These are phyloP conservation scores for Blastobotrys raffinosifermentans DNA, from an alignment of 1,139 yeast genomes.

Conservation along the genomic window DNA sequence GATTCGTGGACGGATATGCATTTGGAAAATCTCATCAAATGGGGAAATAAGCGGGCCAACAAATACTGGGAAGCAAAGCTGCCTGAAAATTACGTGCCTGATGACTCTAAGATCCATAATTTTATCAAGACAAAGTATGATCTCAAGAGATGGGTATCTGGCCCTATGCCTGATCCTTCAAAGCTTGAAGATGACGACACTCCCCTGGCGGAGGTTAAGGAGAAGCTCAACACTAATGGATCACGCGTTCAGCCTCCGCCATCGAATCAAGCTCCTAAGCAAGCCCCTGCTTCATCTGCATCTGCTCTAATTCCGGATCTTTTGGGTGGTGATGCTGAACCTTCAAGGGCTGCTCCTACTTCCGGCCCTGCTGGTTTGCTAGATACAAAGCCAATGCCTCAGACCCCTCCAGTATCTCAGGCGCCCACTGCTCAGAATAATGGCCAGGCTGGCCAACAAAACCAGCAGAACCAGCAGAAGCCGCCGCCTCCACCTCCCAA, in stretches of 20 bases:
- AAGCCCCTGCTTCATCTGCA: conserved; percentile 14
- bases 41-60: conserved; percentile 85
- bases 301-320: conserved; percentile 16
- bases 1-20: conserved; percentile 98
- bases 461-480: conserved; percentile 4
- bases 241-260: conserved; percentile 14
- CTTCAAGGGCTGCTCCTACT: conserved; percentile 8
- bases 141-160: conserved; percentile 72
- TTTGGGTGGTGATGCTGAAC: conserved; percentile 11
- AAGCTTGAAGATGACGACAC: conserved; percentile 28
- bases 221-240: conserved; percentile 13
- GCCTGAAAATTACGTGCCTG: conserved; percentile 68
- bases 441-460: no score
- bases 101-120: conserved; percentile 78
- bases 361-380: conserved; percentile 14
- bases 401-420: no score
- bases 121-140: conserved; percentile 91
- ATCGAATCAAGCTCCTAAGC: conserved; percentile 12
- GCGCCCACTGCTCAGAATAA: not conserved
- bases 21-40: conserved; percentile 68
- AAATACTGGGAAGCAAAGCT: conserved; percentile 73
- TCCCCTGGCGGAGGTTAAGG: conserved; percentile 26
- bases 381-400: conserved; percentile 13
- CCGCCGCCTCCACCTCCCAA: conserved; percentile 15
- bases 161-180: conserved; percentile 56